Evolutionary conservation across 2,329 filamentous ascomycete genomes (phyloP).

Genomic region (Sporothrix pallida): DNA sequence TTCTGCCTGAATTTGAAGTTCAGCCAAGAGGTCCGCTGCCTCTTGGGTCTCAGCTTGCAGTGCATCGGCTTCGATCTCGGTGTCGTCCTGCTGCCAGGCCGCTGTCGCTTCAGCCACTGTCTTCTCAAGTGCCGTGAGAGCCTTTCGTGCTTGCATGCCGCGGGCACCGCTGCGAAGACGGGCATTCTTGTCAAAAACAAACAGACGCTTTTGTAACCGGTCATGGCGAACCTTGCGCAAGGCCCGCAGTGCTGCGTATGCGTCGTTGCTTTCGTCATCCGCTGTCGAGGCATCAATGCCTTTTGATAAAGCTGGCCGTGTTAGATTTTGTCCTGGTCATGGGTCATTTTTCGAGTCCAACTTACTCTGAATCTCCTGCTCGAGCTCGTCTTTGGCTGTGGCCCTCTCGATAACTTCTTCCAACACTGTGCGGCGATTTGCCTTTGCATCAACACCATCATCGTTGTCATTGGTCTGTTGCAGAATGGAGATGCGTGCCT

Average conservation of each 20-base stretch:
- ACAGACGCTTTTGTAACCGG: conserved; percentile 66
- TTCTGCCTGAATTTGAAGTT: conserved; percentile 71
- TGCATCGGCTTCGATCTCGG: conserved; percentile 60
- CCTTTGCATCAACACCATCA: conserved; percentile 39
- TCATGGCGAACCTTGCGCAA: conserved; percentile 68
- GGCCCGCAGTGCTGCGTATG: conserved; percentile 63
- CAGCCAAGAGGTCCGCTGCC: conserved; percentile 71
- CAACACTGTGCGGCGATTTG: conserved; percentile 56
- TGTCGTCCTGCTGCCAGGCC: conserved; percentile 60
- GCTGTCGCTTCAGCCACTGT: conserved; percentile 63
- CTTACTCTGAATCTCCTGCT: conserved; percentile 58
- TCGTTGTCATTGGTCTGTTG: conserved; percentile 66
- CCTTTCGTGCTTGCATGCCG: conserved; percentile 77
- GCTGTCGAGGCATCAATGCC: conserved; percentile 29
- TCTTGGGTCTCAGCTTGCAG: conserved; percentile 71
- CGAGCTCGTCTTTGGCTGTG: conserved; percentile 60
- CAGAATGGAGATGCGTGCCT: conserved; percentile 68
- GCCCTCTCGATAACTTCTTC: conserved; percentile 71
- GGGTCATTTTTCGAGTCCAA: background rate
- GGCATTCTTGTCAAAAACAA: conserved; percentile 74
- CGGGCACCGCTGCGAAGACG: conserved; percentile 74
- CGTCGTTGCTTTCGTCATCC: conserved; percentile 33
- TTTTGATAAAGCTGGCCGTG: conserved; percentile 14
- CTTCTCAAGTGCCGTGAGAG: conserved; percentile 71
- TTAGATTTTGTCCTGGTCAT: background rate